These are phyloP conservation scores for Aphelidium insulamus DNA, from an alignment of 371 early-diverging fungal species.

Conservation along the genomic window DNA sequence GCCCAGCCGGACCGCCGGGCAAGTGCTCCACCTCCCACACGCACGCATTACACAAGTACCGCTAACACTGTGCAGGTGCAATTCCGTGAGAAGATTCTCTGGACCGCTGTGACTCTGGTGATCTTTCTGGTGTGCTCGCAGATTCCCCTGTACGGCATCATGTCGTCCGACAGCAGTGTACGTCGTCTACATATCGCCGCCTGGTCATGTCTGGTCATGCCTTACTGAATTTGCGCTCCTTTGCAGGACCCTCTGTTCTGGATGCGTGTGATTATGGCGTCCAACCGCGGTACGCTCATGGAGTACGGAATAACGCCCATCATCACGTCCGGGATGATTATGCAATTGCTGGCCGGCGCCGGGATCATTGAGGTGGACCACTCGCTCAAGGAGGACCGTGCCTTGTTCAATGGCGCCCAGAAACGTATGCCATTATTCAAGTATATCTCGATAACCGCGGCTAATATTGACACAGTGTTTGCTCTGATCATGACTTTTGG, in stretches of 20 bases:
- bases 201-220: neutral
- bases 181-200: constrained; percentile 3
- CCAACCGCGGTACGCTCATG: constrained; percentile 98
- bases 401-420: constrained; percentile 93
- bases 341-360: constrained; percentile 93
- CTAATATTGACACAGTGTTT: constrained; percentile 28
- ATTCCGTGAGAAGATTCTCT: constrained; percentile 94
- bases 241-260: constrained; percentile 96
- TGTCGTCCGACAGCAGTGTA: constrained; percentile 91
- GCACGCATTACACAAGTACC: neutral
- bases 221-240: neutral
- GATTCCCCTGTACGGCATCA: constrained; percentile 98
- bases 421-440: constrained; percentile 44
- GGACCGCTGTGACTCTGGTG: constrained; percentile 96
- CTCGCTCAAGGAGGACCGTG: constrained; percentile 93
- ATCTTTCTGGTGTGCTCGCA: constrained; percentile 98
- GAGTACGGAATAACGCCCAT: constrained; percentile 99
- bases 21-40: constrained; percentile 1
- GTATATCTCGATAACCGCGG: neutral
- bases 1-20: constrained; percentile 89
- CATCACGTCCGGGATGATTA: constrained; percentile 97
- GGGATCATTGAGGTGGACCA: constrained; percentile 96
- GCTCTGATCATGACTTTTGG: constrained; percentile 88
- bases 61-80: constrained; percentile 37
- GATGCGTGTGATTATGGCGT: constrained; percentile 98